phyloP scores from a whole-genome alignment of 495 filamentous ascomycete genomes.

The Cudoniella acicularis region DNA sequence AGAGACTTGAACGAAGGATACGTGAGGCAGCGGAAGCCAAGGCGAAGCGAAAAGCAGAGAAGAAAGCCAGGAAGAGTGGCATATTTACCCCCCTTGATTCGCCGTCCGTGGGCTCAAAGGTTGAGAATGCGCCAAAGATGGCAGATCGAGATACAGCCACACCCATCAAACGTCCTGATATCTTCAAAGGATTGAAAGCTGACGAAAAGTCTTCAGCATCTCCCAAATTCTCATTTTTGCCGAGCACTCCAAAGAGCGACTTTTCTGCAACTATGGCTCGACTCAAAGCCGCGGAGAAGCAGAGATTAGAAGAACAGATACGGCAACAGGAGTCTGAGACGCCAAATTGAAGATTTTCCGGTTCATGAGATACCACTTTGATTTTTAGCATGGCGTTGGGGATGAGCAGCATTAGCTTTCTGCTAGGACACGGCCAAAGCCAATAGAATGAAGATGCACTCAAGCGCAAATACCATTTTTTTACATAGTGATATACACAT shows the following conservation, averaged over 20 bases:
- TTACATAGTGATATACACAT: neutral
- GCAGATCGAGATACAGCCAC: slow-evolving; percentile 20
- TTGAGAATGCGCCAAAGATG: slow-evolving; percentile 1
- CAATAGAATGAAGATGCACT: no score
- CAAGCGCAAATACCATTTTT: neutral
- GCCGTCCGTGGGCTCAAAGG: slow-evolving; percentile 8
- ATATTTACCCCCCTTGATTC: slow-evolving; percentile 23
- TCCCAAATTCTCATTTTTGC: slow-evolving; percentile 30
- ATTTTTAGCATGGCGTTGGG: slow-evolving; percentile 24
- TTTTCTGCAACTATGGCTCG: slow-evolving; percentile 27
- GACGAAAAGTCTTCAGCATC: slow-evolving; percentile 29
- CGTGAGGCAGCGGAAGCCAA: slow-evolving; percentile 22
- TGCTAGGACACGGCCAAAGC: no score
- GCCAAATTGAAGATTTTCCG: neutral
- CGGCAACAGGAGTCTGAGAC: slow-evolving; percentile 23
- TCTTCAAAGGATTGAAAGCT: slow-evolving; percentile 30
- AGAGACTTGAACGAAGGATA: slow-evolving; percentile 19
- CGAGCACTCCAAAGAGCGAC: slow-evolving; percentile 21
- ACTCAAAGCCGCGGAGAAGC: slow-evolving; percentile 28
- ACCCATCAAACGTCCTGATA: slow-evolving; percentile 29
- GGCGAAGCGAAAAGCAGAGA: slow-evolving; percentile 25
- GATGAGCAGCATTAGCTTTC: neutral
- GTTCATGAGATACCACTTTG: neutral
- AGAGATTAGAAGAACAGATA: slow-evolving; percentile 30
- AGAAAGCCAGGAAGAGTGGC: slow-evolving; percentile 28